Evolutionary conservation across 305 asterid genomes (phyloP), one percentile per base, ranked within the genome.

Genomic region (Rubia occidens): DNA sequence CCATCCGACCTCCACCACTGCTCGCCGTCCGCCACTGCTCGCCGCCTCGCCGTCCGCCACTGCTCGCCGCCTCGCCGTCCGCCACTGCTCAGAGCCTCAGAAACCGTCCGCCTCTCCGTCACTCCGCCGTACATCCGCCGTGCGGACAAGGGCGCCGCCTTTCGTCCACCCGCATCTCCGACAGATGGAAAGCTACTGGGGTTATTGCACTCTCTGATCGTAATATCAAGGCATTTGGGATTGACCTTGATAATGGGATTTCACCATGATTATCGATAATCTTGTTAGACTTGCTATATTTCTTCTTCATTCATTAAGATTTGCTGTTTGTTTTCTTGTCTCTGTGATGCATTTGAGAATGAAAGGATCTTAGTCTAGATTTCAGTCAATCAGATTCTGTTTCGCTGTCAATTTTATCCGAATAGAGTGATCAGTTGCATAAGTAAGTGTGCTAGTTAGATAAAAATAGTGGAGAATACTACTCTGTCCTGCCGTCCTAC

Each of bases 121-220:
- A n/a, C n/a, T n/a, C n/a, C n/a, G n/a, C n/a, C n/a, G n/a, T n/a
- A n/a, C n/a, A n/a, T n/a, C n/a, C n/a, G n/a, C n/a, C n/a, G n/a
- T n/a, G n/a, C n/a, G n/a, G n/a, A n/a, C n/a, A n/a, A n/a, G n/a
- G n/a, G n/a, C n/a, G n/a, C n/a, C n/a, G n/a, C n/a, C n/a, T n/a
- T n/a, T n/a, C n/a, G n/a, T n/a, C n/a, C n/a, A n/a, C n/a, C n/a
- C n/a, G n/a, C n/a, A n/a, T n/a, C n/a, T n/a, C n/a, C n/a, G 86
- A 83, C 74, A 85, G 95, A 47, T 93, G 98, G 97, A 78, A 80
- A 68, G 83, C 78, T 60, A 88, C 94, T 67, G 91, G 95, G 73
- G 84, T 93, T 70, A 62, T 93, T 63, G 90, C 84, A 67, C 76
- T 90, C 76, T 78, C 94, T 0, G 85, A 84, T 18, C 51, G 75